Base-by-base conservation (phyloP, 345 rosid genomes). In the Linum lewisii region DNA sequence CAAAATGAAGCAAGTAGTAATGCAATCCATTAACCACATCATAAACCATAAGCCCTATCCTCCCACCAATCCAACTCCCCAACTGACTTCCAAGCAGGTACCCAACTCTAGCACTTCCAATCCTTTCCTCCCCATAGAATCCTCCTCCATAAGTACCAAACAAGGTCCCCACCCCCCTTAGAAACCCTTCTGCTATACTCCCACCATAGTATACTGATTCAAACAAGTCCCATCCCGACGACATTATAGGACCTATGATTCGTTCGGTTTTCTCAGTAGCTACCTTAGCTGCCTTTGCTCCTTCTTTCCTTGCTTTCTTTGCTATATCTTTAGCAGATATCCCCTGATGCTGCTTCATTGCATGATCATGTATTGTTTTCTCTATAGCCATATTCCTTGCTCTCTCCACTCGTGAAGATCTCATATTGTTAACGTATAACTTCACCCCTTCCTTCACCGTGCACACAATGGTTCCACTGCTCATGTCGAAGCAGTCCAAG, bases 1-100 rank as follows among this genome's bases (percentile, higher is more conserved):
- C 74, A 68, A 72, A 61, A 44, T 69, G 80, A 70, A 79, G 59
- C 70, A 87, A 68, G 77, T 60, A 78, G 54, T n/a, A n/a, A n/a
- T 89, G 68, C 8, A 81, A 79, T 21, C 99, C 99, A 63, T 75
- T 81, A 50, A 73, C 80, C 58, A 93, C 91, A 70, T 93, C 99
- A 23, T 89, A 89, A 23, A 82, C 80, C 99, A 93, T 93, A 7
- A 93, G 73, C 15, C 95, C 99, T 7, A 93, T 75, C 61, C 99
- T 77, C 60, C 91, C 99, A 0, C 99, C 99, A n/a, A 87, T 59
- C 97, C 99, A 93, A 84, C 94, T 85, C 56, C 99, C 99, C 58
- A 93, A 51, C 45, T 74, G 86, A 73, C 99, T 89, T 10, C 99
- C 99, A 18, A 81, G 88, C 24, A 89, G 91, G 72, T 89, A 89